Evolutionary conservation across 371 early-diverging fungal genomes (phyloP).

Genomic region (Apophysomyces trapeziformis): DNA sequence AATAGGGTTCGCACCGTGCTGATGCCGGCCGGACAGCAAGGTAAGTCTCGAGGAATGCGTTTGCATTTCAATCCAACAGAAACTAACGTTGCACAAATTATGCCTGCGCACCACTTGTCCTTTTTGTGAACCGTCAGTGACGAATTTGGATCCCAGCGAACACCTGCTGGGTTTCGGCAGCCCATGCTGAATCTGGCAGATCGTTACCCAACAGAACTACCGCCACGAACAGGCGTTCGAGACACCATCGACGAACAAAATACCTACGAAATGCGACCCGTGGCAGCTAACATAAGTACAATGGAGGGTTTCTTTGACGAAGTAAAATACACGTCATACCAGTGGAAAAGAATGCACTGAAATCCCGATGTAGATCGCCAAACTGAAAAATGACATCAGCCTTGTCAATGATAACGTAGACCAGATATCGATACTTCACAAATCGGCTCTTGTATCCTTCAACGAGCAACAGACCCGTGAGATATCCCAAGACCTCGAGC

Average conservation of each 20-base stretch:
- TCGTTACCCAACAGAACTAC: conserved; percentile 16
- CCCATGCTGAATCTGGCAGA: conserved; percentile 3
- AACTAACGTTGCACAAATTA: not conserved
- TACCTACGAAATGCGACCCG: conserved; percentile 22
- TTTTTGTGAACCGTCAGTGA: conserved; percentile 20
- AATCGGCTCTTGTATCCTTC: conserved; percentile 30
- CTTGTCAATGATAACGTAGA: conserved; percentile 39
- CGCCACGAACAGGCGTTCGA: conserved; percentile 16
- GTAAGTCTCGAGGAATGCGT: conserved; percentile 9
- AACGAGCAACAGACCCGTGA: conserved; percentile 46
- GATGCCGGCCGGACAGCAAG: not conserved
- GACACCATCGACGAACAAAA: conserved; percentile 13
- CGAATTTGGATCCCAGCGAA: conserved; percentile 35
- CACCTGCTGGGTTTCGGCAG: conserved; percentile 28
- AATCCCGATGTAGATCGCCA: conserved; percentile 29
- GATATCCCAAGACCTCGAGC: conserved; percentile 33
- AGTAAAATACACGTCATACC: conserved; percentile 17
- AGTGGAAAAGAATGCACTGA: not conserved
- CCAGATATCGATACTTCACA: conserved; percentile 39
- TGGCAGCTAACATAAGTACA: conserved; percentile 22
- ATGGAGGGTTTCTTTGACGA: conserved; percentile 42
- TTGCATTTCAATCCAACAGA: conserved; percentile 2
- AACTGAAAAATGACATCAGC: conserved; percentile 31
- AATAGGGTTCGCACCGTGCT: conserved; percentile 1
- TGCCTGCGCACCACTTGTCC: not conserved